Percentiles rank a stretch among this genome's conserved stretches.
Evolutionary conservation across 306 rosid species (phyloP).

Genomic region (Fagus crenata): DNA sequence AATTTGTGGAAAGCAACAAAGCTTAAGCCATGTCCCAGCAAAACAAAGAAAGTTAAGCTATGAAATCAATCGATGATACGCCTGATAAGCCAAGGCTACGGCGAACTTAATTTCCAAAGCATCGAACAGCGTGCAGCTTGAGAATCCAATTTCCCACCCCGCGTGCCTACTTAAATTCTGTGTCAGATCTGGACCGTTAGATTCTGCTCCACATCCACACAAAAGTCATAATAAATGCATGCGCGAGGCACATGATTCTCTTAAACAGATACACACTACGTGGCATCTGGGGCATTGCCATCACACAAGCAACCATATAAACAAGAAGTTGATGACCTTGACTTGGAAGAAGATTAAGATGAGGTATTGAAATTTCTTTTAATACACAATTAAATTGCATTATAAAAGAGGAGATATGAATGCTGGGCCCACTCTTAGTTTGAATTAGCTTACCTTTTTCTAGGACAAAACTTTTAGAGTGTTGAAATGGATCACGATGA

Average conservation of each 20-base stretch:
- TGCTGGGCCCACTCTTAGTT: no score
- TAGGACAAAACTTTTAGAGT: no score
- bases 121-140: constrained; percentile 11
- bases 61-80: background rate
- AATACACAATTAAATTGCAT: no score
- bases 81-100: constrained; percentile 1
- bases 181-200: constrained; percentile 5
- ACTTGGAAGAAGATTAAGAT: no score
- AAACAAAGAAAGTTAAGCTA: no score
- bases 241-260: background rate
- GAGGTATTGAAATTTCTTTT: no score
- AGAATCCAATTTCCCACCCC: background rate
- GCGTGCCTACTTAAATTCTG: constrained; percentile 12
- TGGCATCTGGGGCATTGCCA: background rate
- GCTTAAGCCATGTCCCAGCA: background rate
- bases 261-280: background rate
- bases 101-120: constrained; percentile 25
- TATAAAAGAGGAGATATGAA: no score
- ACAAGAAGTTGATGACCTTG: no score
- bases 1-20: background rate
- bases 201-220: constrained; percentile 21
- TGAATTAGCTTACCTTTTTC: no score
- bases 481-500: no score
- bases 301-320: no score
- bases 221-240: background rate